A percentile compares a stretch with the other conserved stretches of the same genome.
These are phyloP conservation scores for Eucalyptus guilfoylei DNA, from an alignment of 345 rosid species.

Conservation along the genomic window DNA sequence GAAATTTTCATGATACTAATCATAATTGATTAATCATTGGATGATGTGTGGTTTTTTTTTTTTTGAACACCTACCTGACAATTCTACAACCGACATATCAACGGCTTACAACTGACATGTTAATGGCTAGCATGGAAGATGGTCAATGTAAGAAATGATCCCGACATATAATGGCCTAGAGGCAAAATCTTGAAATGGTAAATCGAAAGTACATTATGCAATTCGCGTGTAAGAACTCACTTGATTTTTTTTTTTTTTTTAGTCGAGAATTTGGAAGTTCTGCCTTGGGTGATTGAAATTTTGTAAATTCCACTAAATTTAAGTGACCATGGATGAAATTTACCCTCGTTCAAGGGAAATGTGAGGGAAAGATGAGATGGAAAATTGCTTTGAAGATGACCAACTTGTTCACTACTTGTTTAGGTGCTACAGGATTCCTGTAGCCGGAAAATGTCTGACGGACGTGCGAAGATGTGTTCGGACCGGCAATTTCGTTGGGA, in stretches of 20 bases:
- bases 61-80: fast-evolving
- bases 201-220: neutral
- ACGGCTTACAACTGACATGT: too few species aligned
- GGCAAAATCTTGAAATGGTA: neutral
- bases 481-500: neutral
- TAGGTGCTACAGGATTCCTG: neutral
- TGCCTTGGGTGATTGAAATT: neutral
- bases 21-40: too few species aligned
- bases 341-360: neutral
- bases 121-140: neutral
- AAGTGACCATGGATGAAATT: neutral
- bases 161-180: neutral
- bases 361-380: neutral
- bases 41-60: fast-evolving
- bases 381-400: neutral
- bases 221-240: neutral
- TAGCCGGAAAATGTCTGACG: neutral
- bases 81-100: fast-evolving
- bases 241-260: neutral
- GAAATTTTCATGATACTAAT: too few species aligned
- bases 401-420: neutral
- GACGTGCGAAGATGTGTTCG: neutral
- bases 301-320: neutral
- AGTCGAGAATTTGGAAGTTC: neutral
- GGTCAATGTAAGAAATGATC: neutral